A percentile compares a stretch with the other conserved stretches of the same genome.
These are phyloP conservation scores for Trypanosoma vivax DNA, from an alignment of 208 protist genomes.

Conservation along the genomic window DNA sequence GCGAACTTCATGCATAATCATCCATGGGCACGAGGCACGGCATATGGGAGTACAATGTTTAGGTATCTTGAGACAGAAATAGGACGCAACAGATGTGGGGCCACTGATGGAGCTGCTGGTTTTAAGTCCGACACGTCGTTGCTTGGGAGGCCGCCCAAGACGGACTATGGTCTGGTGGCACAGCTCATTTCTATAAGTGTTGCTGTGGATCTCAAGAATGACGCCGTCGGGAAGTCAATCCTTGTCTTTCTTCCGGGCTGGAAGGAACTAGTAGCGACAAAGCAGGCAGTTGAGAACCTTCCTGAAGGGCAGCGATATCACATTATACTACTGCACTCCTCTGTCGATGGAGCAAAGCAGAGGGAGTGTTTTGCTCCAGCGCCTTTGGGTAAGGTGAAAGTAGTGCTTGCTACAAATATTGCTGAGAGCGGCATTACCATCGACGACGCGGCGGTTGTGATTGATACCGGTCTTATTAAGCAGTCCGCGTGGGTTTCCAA, in stretches of 20 bases:
- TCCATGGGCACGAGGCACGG: not conserved
- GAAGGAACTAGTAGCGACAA: constrained; percentile 91
- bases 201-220: constrained; percentile 31
- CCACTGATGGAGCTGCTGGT: not conserved
- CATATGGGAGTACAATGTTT: constrained; percentile 49
- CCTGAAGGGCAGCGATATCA: constrained; percentile 23
- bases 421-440: constrained; percentile 96
- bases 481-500: constrained; percentile 63
- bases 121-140: constrained; percentile 1
- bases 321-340: constrained; percentile 87
- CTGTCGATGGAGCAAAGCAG: constrained; percentile 76
- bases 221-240: constrained; percentile 86
- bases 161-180: constrained; percentile 76
- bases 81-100: not conserved
- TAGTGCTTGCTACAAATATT: constrained; percentile 97
- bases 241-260: constrained; percentile 99
- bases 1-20: constrained; percentile 13
- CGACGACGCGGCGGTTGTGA: constrained; percentile 92
- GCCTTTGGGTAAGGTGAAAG: constrained; percentile 73
- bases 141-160: constrained; percentile 29
- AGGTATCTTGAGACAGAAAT: constrained; percentile 20
- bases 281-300: constrained; percentile 62
- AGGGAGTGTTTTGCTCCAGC: constrained; percentile 86
- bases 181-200: constrained; percentile 54
- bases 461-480: constrained; percentile 94